Evolutionary conservation across 208 protist species (phyloP).

Genomic region (Leishmania martiniquensis): DNA sequence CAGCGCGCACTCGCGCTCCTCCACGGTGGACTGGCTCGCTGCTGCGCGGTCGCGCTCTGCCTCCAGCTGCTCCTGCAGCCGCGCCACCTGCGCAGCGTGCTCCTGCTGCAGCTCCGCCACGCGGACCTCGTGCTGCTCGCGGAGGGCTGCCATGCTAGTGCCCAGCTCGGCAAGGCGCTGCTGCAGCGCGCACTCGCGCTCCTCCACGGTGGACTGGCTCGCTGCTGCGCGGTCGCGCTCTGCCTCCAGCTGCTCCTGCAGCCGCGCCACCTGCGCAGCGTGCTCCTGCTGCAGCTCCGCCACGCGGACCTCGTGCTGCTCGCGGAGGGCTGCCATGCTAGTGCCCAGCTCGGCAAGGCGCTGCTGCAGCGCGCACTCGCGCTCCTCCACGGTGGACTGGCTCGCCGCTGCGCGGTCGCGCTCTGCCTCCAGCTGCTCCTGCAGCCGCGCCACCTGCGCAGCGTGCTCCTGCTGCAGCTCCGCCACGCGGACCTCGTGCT

Average conservation of each 20-base stretch:
- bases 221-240: background rate
- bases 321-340: background rate
- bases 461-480: background rate
- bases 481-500: background rate
- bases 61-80: constrained; percentile 22
- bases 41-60: constrained; percentile 21
- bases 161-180: no score
- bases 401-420: background rate
- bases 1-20: constrained; percentile 11
- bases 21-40: constrained; percentile 10
- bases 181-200: no score
- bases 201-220: no score
- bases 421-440: background rate
- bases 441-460: background rate
- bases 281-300: background rate
- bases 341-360: background rate
- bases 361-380: background rate
- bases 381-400: background rate
- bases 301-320: background rate
- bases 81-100: constrained; percentile 1
- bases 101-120: background rate
- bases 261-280: no score
- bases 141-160: constrained; percentile 1
- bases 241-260: background rate
- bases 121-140: constrained; percentile 19